A percentile compares a stretch with the other conserved stretches of the same genome.
Conservation (phyloP, 208 protist species). For the Leishmania amazonensis region DNA sequence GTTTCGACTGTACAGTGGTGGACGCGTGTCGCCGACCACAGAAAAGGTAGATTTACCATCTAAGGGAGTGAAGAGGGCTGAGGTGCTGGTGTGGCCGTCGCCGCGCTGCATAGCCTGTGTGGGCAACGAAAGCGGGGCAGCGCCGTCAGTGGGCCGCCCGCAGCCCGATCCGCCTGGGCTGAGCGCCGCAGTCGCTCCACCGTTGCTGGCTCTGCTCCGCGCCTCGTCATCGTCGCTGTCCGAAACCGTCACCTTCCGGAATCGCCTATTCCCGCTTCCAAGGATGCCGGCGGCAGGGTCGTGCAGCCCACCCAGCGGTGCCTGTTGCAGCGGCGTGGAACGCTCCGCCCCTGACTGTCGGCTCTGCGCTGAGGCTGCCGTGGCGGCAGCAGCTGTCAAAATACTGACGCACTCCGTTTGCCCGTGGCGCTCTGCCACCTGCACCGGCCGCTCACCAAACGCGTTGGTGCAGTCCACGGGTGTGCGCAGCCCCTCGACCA, state of each 20-base stretch:
- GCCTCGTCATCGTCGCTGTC: constrained; percentile 31
- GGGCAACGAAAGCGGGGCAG: background rate
- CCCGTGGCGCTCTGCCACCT: constrained; percentile 29
- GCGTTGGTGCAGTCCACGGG: constrained; percentile 25
- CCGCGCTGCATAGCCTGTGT: background rate
- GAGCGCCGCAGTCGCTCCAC: background rate
- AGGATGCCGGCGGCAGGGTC: background rate
- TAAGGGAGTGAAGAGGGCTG: background rate
- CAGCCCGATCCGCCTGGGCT: background rate
- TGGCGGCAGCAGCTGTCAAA: constrained; percentile 1
- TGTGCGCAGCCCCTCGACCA: constrained; percentile 32
- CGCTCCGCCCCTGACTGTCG: background rate
- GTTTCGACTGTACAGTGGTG: background rate
- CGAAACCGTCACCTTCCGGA: constrained; percentile 20
- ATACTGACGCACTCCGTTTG: constrained; percentile 14
- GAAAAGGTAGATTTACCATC: background rate
- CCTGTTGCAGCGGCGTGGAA: background rate
- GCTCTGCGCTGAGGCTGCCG: background rate
- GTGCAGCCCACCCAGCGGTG: background rate
- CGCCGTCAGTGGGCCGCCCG: background rate
- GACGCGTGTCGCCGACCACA: background rate
- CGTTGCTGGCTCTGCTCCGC: background rate
- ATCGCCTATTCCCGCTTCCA: background rate
- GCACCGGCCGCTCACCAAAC: constrained; percentile 41
- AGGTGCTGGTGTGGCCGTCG: background rate